Conservation (phyloP, 768 basidiomycete genomes). For the Boletus bicolor region DNA sequence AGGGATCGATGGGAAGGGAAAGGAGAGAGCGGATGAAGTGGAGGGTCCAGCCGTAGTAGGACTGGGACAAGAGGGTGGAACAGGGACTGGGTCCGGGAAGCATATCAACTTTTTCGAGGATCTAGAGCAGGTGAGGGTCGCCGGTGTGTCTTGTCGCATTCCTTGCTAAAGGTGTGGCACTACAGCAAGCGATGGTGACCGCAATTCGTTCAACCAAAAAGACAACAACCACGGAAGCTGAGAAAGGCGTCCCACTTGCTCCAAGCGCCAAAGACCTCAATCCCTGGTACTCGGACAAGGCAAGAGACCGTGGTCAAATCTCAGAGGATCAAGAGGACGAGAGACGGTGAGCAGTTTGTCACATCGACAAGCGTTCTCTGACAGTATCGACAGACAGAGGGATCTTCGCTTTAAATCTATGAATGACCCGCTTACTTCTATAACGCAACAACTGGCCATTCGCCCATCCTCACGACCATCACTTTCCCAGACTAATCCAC, state of each 20-base stretch:
- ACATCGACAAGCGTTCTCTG: neutral
- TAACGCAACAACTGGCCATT: conserved; percentile 60
- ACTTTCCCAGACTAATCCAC: conserved; percentile 14
- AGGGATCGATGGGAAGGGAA: conserved; percentile 40
- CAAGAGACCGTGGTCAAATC: conserved; percentile 22
- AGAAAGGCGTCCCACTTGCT: conserved; percentile 71
- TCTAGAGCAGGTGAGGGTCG: conserved; percentile 57
- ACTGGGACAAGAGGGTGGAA: neutral
- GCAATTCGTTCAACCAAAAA: conserved; percentile 51
- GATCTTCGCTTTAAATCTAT: conserved; percentile 60
- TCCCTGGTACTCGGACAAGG: conserved; percentile 65
- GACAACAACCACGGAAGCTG: conserved; percentile 46
- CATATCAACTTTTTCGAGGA: conserved; percentile 87
- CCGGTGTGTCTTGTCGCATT: neutral
- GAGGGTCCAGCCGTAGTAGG: conserved; percentile 2
- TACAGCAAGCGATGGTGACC: conserved; percentile 44
- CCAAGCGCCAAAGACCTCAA: conserved; percentile 74
- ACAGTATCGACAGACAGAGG: conserved; percentile 43
- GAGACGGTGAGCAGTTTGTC: conserved; percentile 32
- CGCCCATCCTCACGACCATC: conserved; percentile 23
- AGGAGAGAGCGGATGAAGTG: conserved; percentile 33
- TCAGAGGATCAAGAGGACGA: conserved; percentile 34
- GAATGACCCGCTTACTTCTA: conserved; percentile 73
- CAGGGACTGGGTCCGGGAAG: conserved; percentile 38
- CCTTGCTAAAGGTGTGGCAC: neutral